phyloP scores from a whole-genome alignment of 768 basidiomycete species.

The Mycena epipterygia region DNA sequence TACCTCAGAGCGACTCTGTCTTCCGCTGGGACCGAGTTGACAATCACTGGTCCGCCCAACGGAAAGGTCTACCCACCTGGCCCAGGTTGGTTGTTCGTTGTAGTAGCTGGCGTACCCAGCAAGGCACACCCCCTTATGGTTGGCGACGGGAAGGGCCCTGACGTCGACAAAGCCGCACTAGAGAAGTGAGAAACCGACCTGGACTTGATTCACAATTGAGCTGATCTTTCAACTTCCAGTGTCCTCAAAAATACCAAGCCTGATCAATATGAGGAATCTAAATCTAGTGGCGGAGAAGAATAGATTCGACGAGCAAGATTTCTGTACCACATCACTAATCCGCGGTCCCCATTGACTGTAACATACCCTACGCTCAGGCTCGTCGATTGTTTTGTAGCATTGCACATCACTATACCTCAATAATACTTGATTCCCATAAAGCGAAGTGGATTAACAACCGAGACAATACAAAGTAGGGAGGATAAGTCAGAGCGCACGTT shows the following conservation, averaged over 20 bases:
- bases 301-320: constrained; percentile 9
- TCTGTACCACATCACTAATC: constrained; percentile 32
- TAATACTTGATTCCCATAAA: not conserved
- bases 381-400: constrained; percentile 29
- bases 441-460: constrained; percentile 12
- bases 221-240: constrained; percentile 46
- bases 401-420: constrained; percentile 30
- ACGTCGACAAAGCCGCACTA: constrained; percentile 67
- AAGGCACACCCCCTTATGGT: constrained; percentile 74
- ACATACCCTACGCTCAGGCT: constrained; percentile 15
- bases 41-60: constrained; percentile 74
- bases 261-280: constrained; percentile 64
- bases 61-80: constrained; percentile 82
- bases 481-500: constrained; percentile 78
- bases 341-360: constrained; percentile 10
- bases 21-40: constrained; percentile 60
- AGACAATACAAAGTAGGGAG: constrained; percentile 5
- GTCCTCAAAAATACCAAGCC: constrained; percentile 61
- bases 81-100: constrained; percentile 81
- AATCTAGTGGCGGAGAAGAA: constrained; percentile 38
- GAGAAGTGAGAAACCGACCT: constrained; percentile 63
- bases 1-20: constrained; percentile 63
- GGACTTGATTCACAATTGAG: not conserved
- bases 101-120: constrained; percentile 77
- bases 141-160: constrained; percentile 74